Percentiles rank a stretch among this genome's conserved stretches.
phyloP scores from a whole-genome alignment of 352 stramenopile species.

The Phytopythium cucurbitacearum region DNA sequence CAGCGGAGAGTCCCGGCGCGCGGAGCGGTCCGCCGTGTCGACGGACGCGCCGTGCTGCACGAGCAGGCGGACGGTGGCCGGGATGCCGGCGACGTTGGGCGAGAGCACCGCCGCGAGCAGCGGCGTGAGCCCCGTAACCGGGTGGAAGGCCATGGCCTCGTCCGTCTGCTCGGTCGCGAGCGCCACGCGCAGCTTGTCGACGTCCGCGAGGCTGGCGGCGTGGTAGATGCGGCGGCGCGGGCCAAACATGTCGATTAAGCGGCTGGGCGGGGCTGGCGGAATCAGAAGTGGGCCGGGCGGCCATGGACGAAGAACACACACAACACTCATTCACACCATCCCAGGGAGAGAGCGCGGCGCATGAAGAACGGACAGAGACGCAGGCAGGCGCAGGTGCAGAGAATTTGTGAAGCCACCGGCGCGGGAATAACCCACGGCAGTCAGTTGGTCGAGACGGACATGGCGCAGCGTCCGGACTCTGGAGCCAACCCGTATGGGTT shows the following conservation, averaged over 20 bases:
- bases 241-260: slow-evolving; percentile 15
- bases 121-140: slow-evolving; percentile 42
- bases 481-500: no score
- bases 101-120: slow-evolving; percentile 46
- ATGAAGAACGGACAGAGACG: no score
- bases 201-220: slow-evolving; percentile 22
- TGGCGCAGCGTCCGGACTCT: no score
- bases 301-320: background rate
- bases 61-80: slow-evolving; percentile 22
- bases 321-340: no score
- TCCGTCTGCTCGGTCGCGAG: slow-evolving; percentile 10
- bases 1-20: slow-evolving; percentile 36
- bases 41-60: slow-evolving; percentile 22
- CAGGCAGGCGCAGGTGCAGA: no score
- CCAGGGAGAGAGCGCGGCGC: no score
- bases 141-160: slow-evolving; percentile 26
- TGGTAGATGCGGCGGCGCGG: slow-evolving; percentile 29
- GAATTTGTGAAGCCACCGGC: no score
- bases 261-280: background rate
- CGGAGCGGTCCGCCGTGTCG: slow-evolving; percentile 20
- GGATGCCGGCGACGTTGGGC: slow-evolving; percentile 5
- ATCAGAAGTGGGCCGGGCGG: background rate
- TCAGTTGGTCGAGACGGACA: no score
- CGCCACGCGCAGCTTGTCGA: slow-evolving; percentile 16
- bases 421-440: no score